Conservation (phyloP, 1,284 basidiomycete species). For the Cutaneotrichosporon cavernicola region DNA sequence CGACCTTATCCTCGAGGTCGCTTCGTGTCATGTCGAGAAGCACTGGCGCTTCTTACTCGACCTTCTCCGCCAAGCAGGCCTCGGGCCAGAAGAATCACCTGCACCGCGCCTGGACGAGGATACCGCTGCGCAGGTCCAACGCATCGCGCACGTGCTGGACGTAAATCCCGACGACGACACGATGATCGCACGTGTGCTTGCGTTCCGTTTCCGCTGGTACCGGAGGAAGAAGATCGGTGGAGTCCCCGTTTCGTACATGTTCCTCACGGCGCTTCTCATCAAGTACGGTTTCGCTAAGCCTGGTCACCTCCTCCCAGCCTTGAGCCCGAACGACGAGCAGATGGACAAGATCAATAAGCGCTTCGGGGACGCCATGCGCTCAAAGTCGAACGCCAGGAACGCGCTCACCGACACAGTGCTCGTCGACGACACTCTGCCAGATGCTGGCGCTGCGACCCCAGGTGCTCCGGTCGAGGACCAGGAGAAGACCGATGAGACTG, state of each 20-base stretch:
- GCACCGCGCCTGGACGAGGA: background rate
- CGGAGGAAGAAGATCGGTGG: conserved; percentile 60
- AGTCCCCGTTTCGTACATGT: conserved; percentile 71
- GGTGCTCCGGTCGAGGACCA: conserved; percentile 51
- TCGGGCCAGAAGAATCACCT: background rate
- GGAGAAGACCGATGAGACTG: conserved; percentile 54
- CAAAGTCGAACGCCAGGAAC: conserved; percentile 67
- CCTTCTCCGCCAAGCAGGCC: conserved; percentile 58
- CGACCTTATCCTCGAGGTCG: conserved; percentile 89
- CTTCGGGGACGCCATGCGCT: conserved; percentile 66
- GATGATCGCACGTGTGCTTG: conserved; percentile 84
- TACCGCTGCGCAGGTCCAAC: conserved; percentile 40
- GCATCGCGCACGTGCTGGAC: conserved; percentile 50
- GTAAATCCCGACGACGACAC: conserved; percentile 55
- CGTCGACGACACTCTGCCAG: conserved; percentile 61
- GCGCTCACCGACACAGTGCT: conserved; percentile 87
- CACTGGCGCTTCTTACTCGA: conserved; percentile 92
- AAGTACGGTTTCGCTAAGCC: conserved; percentile 80
- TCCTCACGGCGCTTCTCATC: conserved; percentile 82
- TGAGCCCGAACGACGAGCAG: conserved; percentile 70
- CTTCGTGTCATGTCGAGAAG: conserved; percentile 73
- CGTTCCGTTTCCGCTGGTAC: conserved; percentile 92
- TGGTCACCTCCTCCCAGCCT: conserved; percentile 69
- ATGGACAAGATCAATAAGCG: conserved; percentile 69
- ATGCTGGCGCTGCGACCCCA: conserved; percentile 23